A percentile compares a stretch with the other conserved stretches of the same genome.
Conservation (phyloP, 345 rosid species). For the Eucalyptus viminalis region DNA sequence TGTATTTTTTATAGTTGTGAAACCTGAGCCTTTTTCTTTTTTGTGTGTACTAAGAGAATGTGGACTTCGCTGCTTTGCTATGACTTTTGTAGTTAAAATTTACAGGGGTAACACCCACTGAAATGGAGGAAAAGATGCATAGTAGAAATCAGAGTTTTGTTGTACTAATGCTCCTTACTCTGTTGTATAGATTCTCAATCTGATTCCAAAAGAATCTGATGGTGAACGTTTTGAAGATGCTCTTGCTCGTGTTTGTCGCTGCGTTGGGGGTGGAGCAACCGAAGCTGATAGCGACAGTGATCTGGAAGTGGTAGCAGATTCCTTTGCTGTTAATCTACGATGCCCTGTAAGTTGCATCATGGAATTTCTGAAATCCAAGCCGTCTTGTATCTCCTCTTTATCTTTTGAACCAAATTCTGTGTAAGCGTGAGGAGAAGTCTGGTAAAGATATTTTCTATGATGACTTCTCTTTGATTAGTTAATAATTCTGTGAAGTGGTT, state of each 20-base stretch:
- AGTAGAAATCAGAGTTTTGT: background rate
- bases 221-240: constrained; percentile 87
- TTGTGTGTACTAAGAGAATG: background rate
- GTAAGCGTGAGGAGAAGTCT: background rate
- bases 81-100: background rate
- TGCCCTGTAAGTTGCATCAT: constrained; percentile 69
- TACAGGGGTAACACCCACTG: background rate
- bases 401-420: background rate
- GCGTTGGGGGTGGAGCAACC: constrained; percentile 83
- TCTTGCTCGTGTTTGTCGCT: constrained; percentile 82
- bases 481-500: background rate
- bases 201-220: constrained; percentile 75
- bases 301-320: constrained; percentile 94
- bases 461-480: background rate
- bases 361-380: background rate
- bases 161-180: background rate
- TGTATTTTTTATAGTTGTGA: background rate
- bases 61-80: background rate
- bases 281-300: constrained; percentile 98
- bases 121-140: background rate
- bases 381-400: background rate
- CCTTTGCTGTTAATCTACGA: constrained; percentile 66
- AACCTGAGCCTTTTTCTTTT: background rate
- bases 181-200: constrained; percentile 50
- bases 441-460: background rate